Conservation (phyloP, 2,329 filamentous ascomycete species). For the Microsporum canis region DNA sequence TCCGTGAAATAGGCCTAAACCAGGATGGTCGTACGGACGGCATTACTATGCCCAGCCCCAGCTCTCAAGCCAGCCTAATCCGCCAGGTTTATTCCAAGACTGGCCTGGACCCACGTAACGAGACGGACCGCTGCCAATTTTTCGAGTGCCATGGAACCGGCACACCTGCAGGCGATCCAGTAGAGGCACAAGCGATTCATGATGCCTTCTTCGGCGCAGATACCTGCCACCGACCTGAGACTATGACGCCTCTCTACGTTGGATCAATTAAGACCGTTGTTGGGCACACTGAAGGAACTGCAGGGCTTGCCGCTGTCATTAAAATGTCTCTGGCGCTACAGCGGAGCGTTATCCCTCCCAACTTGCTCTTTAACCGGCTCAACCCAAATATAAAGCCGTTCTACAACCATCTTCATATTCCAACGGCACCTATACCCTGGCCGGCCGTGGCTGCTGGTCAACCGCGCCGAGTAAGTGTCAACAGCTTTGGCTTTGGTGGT, state of each 20-base stretch:
- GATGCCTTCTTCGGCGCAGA: background rate
- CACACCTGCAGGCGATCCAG: slow-evolving; percentile 1
- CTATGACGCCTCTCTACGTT: background rate
- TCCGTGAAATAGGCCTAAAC: slow-evolving; percentile 29
- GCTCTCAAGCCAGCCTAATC: slow-evolving; percentile 28
- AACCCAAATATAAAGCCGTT: slow-evolving; percentile 3
- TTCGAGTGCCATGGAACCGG: background rate
- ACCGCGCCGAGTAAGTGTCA: slow-evolving; percentile 12
- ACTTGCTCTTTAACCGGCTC: slow-evolving; percentile 8
- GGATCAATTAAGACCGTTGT: slow-evolving; percentile 24
- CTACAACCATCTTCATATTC: slow-evolving; percentile 9
- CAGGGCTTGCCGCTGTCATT: slow-evolving; percentile 21
- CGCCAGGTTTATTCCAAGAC: slow-evolving; percentile 41
- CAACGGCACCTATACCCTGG: slow-evolving; percentile 15
- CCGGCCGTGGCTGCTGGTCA: slow-evolving; percentile 11
- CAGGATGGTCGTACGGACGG: slow-evolving; percentile 34
- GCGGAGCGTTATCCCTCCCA: slow-evolving; percentile 20
- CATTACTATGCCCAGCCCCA: slow-evolving; percentile 12
- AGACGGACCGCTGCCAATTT: background rate
- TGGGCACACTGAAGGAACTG: slow-evolving; percentile 22
- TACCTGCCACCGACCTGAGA: too few species aligned
- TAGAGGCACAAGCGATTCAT: background rate
- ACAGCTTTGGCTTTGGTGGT: slow-evolving; percentile 16
- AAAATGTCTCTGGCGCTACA: slow-evolving; percentile 21
- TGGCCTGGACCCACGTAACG: slow-evolving; percentile 45